phyloP scores from a whole-genome alignment of 2,329 filamentous ascomycete genomes.

The Zelopaecilomyces penicillatus region DNA sequence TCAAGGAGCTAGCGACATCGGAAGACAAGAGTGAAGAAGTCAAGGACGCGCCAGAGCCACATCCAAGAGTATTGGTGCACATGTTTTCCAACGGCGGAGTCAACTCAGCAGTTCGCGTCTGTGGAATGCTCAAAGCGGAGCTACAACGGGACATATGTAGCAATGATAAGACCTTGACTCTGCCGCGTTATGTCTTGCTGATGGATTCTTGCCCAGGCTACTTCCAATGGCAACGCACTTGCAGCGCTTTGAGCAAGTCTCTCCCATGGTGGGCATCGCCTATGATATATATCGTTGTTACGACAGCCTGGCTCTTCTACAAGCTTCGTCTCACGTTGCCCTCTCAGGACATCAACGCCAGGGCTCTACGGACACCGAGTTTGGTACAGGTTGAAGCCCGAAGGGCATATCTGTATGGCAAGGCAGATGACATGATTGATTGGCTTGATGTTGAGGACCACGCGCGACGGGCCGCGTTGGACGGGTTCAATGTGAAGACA shows the following conservation, averaged over 20 bases:
- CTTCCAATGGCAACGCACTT: conserved; percentile 30
- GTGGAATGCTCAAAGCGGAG: conserved; percentile 12
- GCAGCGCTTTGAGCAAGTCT: conserved; percentile 30
- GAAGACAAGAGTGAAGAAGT: background rate
- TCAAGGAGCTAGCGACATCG: conserved; percentile 24
- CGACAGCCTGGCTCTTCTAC: conserved; percentile 22
- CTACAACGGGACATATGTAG: conserved; percentile 6
- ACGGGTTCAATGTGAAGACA: conserved; percentile 32
- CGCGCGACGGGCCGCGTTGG: conserved; percentile 29
- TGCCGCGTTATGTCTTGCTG: conserved; percentile 36
- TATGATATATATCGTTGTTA: conserved; percentile 26
- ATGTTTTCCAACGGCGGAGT: conserved; percentile 46
- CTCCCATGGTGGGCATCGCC: conserved; percentile 27
- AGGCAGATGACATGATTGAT: conserved; percentile 38
- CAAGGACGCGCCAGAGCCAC: conserved; percentile 9
- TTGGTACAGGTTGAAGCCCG: conserved; percentile 30
- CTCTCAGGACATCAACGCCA: conserved; percentile 25
- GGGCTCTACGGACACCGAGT: conserved; percentile 27
- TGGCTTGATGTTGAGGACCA: conserved; percentile 40
- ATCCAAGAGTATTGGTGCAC: conserved; percentile 34
- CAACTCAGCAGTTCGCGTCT: conserved; percentile 30
- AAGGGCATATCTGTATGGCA: conserved; percentile 45
- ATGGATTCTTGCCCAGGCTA: conserved; percentile 42
- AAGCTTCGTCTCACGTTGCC: conserved; percentile 20
- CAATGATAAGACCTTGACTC: conserved; percentile 3